These are phyloP conservation scores for Piromyces finnis DNA, from an alignment of 192 early-diverging fungal genomes.

Conservation along the genomic window DNA sequence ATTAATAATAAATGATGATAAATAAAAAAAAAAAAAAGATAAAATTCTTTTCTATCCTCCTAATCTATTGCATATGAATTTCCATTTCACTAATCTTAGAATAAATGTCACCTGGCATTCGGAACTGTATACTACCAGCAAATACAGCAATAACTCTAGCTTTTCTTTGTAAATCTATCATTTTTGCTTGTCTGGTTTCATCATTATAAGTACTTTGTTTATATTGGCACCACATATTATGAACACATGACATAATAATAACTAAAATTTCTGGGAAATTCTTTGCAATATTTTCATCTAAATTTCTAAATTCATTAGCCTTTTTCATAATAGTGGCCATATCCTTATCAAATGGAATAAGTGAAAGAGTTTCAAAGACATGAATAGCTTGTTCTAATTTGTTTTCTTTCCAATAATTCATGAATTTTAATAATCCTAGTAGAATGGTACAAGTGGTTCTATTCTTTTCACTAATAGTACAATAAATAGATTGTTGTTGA, in stretches of 20 bases:
- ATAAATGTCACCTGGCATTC: constrained; percentile 65
- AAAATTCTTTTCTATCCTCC: background rate
- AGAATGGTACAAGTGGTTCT: constrained; percentile 35
- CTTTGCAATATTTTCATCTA: constrained; percentile 49
- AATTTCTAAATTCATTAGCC: constrained; percentile 38
- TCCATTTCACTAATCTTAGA: constrained; percentile 56
- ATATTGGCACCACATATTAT: constrained; percentile 30
- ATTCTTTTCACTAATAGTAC: constrained; percentile 10
- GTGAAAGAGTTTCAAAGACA: constrained; percentile 29
- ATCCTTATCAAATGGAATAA: constrained; percentile 47
- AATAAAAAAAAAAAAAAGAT: background rate
- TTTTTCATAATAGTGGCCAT: constrained; percentile 31
- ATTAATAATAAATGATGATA: background rate
- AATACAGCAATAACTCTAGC: constrained; percentile 59
- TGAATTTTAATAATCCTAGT: constrained; percentile 39
- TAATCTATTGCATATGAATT: constrained; percentile 30
- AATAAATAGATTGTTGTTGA: constrained; percentile 23
- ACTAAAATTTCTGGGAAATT: constrained; percentile 63
- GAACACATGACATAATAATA: constrained; percentile 46
- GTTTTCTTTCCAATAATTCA: constrained; percentile 22
- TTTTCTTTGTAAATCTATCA: constrained; percentile 31
- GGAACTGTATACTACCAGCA: constrained; percentile 69
- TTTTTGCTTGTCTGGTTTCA: constrained; percentile 17
- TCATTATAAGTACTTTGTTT: constrained; percentile 30
- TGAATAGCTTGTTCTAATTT: constrained; percentile 40